phyloP scores from a whole-genome alignment of 75 land plant genomes.

The Cryptomeria japonica region DNA sequence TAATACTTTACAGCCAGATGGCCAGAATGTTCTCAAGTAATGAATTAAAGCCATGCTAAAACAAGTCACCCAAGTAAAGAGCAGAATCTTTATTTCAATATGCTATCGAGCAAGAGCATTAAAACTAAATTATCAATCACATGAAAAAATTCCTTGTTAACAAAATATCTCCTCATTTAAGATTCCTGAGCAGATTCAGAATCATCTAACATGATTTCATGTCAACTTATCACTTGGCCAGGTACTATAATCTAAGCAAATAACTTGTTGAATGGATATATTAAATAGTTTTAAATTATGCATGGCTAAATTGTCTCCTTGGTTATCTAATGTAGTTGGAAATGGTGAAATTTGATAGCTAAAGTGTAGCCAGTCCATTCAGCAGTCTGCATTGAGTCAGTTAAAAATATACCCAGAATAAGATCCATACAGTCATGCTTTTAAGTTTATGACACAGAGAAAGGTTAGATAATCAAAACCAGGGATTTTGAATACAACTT shows the following conservation, averaged over 20 bases:
- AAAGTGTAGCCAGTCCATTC: neutral
- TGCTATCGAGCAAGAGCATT: neutral
- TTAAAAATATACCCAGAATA: neutral
- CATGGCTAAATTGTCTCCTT: neutral
- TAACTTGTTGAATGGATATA: neutral
- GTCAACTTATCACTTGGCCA: neutral
- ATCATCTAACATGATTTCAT: neutral
- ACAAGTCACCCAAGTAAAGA: neutral
- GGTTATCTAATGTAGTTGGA: neutral
- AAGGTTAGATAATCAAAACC: neutral
- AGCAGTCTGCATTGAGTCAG: neutral
- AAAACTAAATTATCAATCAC: neutral
- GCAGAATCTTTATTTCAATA: neutral
- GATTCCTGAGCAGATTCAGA: neutral
- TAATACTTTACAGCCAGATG: neutral
- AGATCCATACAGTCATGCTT: neutral
- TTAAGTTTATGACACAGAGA: neutral
- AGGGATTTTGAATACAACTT: neutral
- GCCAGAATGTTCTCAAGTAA: neutral
- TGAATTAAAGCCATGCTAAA: neutral
- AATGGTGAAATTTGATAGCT: neutral
- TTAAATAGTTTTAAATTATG: too few species aligned
- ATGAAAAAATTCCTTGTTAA: neutral
- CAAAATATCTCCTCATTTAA: neutral
- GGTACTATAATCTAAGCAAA: neutral